Conservation (phyloP, 768 basidiomycete genomes). For the Leccinum subtestaceum region DNA sequence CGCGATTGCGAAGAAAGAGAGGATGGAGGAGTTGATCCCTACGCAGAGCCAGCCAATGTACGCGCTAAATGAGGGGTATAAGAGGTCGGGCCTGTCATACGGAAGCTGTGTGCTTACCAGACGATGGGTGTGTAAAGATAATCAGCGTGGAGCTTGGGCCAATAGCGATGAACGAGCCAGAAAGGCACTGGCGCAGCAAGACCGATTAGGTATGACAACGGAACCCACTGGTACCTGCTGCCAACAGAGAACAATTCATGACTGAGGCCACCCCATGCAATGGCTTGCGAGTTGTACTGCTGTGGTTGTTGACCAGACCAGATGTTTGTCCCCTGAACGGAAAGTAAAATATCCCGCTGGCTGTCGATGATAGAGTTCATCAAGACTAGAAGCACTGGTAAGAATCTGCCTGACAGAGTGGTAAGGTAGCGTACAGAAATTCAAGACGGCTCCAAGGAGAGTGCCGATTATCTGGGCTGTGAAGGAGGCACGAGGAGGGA, state of each 20-base stretch:
- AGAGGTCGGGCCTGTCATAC: neutral
- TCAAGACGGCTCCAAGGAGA: conserved; percentile 48
- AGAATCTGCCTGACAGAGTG: neutral
- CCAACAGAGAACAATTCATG: conserved; percentile 33
- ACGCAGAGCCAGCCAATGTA: conserved; percentile 17
- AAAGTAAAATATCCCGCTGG: conserved; percentile 49
- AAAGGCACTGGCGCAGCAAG: conserved; percentile 39
- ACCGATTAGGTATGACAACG: conserved; percentile 35
- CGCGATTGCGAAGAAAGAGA: conserved; percentile 22
- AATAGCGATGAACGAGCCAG: conserved; percentile 38
- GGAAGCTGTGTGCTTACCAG: conserved; percentile 16
- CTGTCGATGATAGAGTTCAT: conserved; percentile 58
- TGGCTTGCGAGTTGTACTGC: conserved; percentile 32
- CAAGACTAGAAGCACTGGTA: conserved; percentile 40
- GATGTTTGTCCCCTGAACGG: conserved; percentile 48
- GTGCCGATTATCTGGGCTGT: conserved; percentile 56
- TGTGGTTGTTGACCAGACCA: conserved; percentile 34
- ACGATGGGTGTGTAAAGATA: conserved; percentile 32
- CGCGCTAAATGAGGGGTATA: conserved; percentile 8
- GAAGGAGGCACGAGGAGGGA: conserved; percentile 64
- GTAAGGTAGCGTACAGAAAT: conserved; percentile 36
- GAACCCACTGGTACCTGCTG: conserved; percentile 39
- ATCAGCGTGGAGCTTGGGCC: conserved; percentile 31
- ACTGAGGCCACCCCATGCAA: conserved; percentile 40
- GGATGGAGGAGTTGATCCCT: conserved; percentile 30